A percentile compares a stretch with the other conserved stretches of the same genome.
Conservation (phyloP, 2,329 filamentous ascomycete genomes). For the Fusarium buharicum region DNA sequence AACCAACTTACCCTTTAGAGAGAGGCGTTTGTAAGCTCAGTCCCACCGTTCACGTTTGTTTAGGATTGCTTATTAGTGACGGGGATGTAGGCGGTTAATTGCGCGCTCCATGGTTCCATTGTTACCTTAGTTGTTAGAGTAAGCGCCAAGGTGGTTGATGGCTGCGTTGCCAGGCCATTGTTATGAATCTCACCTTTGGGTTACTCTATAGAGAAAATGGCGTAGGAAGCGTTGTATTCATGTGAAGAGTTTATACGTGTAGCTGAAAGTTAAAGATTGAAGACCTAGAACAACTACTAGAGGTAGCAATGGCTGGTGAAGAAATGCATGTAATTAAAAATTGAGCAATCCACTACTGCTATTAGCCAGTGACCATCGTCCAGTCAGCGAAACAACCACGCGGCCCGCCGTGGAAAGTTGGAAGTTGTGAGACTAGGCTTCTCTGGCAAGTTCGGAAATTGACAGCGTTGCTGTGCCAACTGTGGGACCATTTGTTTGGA, state of each 20-base stretch:
- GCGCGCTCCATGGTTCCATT: no score
- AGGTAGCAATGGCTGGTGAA: background rate
- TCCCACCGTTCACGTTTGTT: conserved; percentile 10
- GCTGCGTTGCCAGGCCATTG: conserved; percentile 14
- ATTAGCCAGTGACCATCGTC: conserved; percentile 17
- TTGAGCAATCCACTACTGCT: background rate
- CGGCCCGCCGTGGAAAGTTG: conserved; percentile 11
- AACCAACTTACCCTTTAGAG: background rate
- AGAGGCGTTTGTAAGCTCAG: conserved; percentile 10
- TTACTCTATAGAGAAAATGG: background rate
- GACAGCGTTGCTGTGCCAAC: conserved; percentile 32
- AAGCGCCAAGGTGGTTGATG: background rate
- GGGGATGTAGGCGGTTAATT: conserved; percentile 11
- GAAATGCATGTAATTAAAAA: conserved; percentile 21
- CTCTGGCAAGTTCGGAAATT: conserved; percentile 13
- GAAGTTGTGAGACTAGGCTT: conserved; percentile 23
- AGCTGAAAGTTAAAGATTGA: no score
- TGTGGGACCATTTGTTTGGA: conserved; percentile 39
- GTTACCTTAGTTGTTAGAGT: no score
- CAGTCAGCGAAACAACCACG: conserved; percentile 36
- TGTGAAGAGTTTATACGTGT: no score
- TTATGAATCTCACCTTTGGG: background rate
- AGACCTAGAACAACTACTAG: background rate
- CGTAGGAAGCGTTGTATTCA: background rate
- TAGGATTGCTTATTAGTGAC: conserved; percentile 17